Base-by-base conservation (phyloP, 2,329 filamentous ascomycete genomes). In the Penicillium sp. region DNA sequence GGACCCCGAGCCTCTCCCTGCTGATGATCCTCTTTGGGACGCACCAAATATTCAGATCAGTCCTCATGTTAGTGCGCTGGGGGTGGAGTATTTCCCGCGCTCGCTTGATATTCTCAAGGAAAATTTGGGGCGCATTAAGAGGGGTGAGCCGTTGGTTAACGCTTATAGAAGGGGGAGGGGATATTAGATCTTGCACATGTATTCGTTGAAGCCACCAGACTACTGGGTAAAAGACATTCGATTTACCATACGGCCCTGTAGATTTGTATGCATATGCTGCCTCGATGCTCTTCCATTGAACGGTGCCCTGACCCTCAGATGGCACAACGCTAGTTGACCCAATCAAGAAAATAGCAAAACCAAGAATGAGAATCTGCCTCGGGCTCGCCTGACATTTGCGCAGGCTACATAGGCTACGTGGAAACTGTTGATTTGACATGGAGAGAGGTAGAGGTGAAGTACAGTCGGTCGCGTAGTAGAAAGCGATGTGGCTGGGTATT, bases 1-100 rank as follows among this genome's bases (percentile, higher is more conserved):
- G 1, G 88, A 92, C 56, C 89, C 89, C 0, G 90, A 93, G 70
- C 90, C 90, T 0, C 69, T 93, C 58, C 88, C 88, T 0, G 72
- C 78, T 2, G 82, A 86, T 4, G 84, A 89, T 66, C 80, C 83
- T 58, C 73, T 93, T 47, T 93, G 89, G 89, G 80, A 76, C 26
- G 77, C 86, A 13, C 82, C 83, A 56, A 91, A 91, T 69, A 77
- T 87, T 14, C 81, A 87, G 47, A 81, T 93, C 42, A 87, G 84
- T 59, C 85, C 85, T 55, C 86, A 89, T 77, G 74, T 87, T 3
- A 86, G 81, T 70, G 80, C 80, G 0, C 58, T 75, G 39, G 81
- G 81, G 1, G 71, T 68, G 26, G 78, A 78, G 53, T 88, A 88
- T 74, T 70, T 75, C 4, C 78, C 81, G 36, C 74, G 86, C 10